A percentile compares a stretch with the other conserved stretches of the same genome.
Conservation (phyloP, 257 asterid species). For the Solanum phureja region DNA sequence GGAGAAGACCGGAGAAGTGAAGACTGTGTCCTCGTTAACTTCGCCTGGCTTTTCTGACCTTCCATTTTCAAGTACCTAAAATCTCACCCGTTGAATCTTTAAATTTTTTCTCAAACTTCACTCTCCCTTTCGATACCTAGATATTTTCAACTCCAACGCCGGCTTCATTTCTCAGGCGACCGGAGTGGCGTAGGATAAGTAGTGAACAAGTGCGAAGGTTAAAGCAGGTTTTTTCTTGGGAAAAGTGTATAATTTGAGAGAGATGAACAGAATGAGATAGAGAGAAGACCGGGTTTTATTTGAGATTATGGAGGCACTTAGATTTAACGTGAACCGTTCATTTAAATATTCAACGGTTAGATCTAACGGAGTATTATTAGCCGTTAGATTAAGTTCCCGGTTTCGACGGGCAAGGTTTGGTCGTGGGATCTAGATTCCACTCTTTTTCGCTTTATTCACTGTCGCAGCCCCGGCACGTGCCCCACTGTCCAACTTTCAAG, state of each 20-base stretch:
- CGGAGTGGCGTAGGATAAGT: constrained; percentile 17
- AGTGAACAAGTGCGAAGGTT: neutral
- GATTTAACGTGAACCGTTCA: constrained; percentile 24
- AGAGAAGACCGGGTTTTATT: constrained; percentile 25
- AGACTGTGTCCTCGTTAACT: constrained; percentile 76
- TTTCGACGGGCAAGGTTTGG: constrained; percentile 16
- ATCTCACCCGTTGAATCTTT: constrained; percentile 8
- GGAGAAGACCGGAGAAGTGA: constrained; percentile 92
- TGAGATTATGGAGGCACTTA: constrained; percentile 20
- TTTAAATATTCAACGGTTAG: constrained; percentile 8
- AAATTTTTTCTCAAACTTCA: neutral
- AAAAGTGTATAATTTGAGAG: neutral
- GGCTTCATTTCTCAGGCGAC: constrained; percentile 54
- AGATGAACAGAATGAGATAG: constrained; percentile 7
- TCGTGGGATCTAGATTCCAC: constrained; percentile 32
- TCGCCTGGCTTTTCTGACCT: constrained; percentile 58
- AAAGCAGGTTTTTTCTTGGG: constrained; percentile 1
- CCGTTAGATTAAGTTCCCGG: constrained; percentile 39
- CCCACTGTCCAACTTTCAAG: neutral
- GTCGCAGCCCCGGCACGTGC: constrained; percentile 17
- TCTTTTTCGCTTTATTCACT: constrained; percentile 1
- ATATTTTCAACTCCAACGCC: constrained; percentile 35
- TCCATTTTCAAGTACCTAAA: constrained; percentile 40
- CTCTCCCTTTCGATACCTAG: constrained; percentile 11
- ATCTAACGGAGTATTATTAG: neutral